Conservation (phyloP, 2,329 filamentous ascomycete genomes). For the Lecanicillium sp. region DNA sequence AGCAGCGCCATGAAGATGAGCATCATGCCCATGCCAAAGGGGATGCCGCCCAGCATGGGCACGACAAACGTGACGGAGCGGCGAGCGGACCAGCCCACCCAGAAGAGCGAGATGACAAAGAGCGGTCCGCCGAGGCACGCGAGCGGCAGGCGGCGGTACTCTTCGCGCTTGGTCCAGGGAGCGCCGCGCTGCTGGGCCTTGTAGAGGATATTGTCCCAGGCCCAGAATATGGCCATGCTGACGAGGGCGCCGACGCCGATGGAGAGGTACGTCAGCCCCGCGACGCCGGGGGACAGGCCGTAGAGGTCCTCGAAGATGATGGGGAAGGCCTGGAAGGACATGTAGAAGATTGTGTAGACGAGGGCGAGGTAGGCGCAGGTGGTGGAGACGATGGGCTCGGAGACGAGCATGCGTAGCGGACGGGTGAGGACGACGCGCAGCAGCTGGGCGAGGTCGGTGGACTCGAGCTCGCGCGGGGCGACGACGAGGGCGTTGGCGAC, state of each 20-base stretch:
- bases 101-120: conserved; percentile 48
- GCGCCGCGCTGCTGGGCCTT: conserved; percentile 40
- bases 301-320: conserved; percentile 61
- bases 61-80: conserved; percentile 40
- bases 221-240: conserved; percentile 53
- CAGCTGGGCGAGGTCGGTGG: conserved; percentile 47
- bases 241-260: conserved; percentile 57
- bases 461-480: conserved; percentile 57
- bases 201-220: conserved; percentile 54
- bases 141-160: conserved; percentile 63
- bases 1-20: conserved; percentile 57
- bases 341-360: conserved; percentile 58
- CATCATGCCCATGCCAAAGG: conserved; percentile 55
- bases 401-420: conserved; percentile 63
- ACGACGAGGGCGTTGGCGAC: conserved; percentile 44
- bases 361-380: conserved; percentile 65
- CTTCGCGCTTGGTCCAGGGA: conserved; percentile 53
- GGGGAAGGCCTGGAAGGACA: conserved; percentile 71
- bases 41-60: conserved; percentile 52
- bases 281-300: conserved; percentile 53
- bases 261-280: conserved; percentile 61
- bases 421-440: conserved; percentile 63
- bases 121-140: conserved; percentile 64
- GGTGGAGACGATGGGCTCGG: conserved; percentile 66
- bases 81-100: conserved; percentile 53